Conservation (phyloP, 192 early-diverging fungal species). For the Coemansia reversa region DNA sequence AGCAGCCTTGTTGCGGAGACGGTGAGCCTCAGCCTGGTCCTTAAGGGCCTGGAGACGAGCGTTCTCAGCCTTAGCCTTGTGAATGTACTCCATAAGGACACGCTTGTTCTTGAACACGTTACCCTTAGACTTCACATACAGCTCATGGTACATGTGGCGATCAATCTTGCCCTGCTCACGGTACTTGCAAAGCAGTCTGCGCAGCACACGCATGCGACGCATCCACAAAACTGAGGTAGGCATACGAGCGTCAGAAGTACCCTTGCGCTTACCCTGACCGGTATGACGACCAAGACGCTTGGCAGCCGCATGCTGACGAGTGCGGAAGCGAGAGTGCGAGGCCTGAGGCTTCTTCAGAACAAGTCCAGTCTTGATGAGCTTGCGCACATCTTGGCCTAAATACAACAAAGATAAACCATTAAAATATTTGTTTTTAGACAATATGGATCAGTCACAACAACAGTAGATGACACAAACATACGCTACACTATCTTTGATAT, state of each 20-base stretch:
- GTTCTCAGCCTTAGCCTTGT: constrained; percentile 99
- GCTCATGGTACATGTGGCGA: constrained; percentile 94
- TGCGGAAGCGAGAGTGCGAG: constrained; percentile 89
- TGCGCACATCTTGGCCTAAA: constrained; percentile 83
- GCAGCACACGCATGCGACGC: constrained; percentile 95
- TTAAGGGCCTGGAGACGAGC: constrained; percentile 84
- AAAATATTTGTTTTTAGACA: not conserved
- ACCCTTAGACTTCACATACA: constrained; percentile 99
- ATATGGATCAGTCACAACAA: too few species aligned
- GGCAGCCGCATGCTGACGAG: constrained; percentile 84
- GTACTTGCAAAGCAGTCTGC: constrained; percentile 95
- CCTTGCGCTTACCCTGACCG: constrained; percentile 89
- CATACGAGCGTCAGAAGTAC: constrained; percentile 99
- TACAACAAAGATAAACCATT: not conserved
- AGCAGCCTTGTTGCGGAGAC: constrained; percentile 90
- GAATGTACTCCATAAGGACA: constrained; percentile 99
- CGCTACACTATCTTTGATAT: too few species aligned
- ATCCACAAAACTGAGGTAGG: constrained; percentile 94
- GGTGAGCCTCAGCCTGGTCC: constrained; percentile 99
- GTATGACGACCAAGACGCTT: constrained; percentile 98
- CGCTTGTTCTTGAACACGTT: constrained; percentile 99
- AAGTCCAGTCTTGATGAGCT: constrained; percentile 95
- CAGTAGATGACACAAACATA: too few species aligned
- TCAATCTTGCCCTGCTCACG: constrained; percentile 97
- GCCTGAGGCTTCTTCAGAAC: constrained; percentile 92